These are phyloP conservation scores for Peronospora destructor DNA, from an alignment of 352 stramenopile species.

Conservation along the genomic window DNA sequence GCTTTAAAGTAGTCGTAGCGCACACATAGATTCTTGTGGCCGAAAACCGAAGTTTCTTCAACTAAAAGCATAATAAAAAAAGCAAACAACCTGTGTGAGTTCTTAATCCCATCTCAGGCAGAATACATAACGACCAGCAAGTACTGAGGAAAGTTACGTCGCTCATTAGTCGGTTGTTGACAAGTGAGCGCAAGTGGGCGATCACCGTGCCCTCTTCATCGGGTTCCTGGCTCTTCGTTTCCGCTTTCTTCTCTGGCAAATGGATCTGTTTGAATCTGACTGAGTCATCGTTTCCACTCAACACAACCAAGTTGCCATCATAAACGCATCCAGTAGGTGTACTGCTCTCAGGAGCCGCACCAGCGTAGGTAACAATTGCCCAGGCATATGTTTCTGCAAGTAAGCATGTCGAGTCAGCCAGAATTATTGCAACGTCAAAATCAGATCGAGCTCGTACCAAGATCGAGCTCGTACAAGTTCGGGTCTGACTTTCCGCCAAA, in stretches of 20 bases:
- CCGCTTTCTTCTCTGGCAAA: constrained; percentile 69
- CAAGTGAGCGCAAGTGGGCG: constrained; percentile 55
- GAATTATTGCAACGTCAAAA: neutral
- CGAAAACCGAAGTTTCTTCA: constrained; percentile 76
- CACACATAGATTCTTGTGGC: constrained; percentile 88
- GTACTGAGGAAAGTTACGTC: constrained; percentile 81
- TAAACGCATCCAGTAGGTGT: constrained; percentile 91
- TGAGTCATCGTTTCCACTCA: constrained; percentile 90
- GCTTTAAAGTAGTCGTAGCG: constrained; percentile 92
- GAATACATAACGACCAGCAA: neutral
- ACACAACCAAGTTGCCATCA: constrained; percentile 89
- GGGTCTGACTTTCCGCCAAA: constrained; percentile 91
- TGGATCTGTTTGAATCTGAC: constrained; percentile 88
- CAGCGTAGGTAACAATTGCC: constrained; percentile 55
- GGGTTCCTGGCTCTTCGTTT: constrained; percentile 37
- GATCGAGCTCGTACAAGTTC: constrained; percentile 92
- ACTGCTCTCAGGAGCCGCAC: constrained; percentile 67
- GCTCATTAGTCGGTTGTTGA: constrained; percentile 81
- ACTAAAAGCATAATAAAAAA: constrained; percentile 29
- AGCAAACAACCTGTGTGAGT: neutral
- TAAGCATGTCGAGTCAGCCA: constrained; percentile 4
- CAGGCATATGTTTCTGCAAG: constrained; percentile 55
- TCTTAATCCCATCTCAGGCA: neutral
- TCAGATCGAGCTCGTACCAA: constrained; percentile 33
- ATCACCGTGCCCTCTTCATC: constrained; percentile 56